Base-by-base conservation (phyloP, 495 filamentous ascomycete genomes). In the Beverwykella pulmonaria region DNA sequence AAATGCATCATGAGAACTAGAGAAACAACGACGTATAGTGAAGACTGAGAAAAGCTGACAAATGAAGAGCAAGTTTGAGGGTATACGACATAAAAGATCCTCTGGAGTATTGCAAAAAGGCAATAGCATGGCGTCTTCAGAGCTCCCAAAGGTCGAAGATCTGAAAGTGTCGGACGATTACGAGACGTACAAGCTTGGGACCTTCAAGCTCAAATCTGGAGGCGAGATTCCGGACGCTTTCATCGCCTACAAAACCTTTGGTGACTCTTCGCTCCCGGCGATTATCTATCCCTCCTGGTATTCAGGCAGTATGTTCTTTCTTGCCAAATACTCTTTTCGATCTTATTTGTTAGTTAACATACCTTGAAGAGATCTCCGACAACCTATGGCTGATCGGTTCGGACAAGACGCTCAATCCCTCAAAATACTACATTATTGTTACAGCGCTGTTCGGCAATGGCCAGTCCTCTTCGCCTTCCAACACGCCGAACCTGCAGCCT, bases 221-320 rank as follows among this genome's bases (percentile, higher is more conserved):
- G 78, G 83, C 59, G 79, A 74, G 44, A 82, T 90, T 27, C 64
- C 75, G 23, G 74, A 86, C 73, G 84, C 88, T 15, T 75, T 82
- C 44, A 81, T 91, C 63, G 87, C 88, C 26, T 91, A 88, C 76
- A 90, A 87, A 74, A 88, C 88, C 10, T 86, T 89, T 68, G 88
- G 88, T 6, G 80, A 87, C 54, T 75, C 83, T 1, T 81, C 75
- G 6, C 79, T 76, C n/a, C 87, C 87, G 20, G 85, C 86, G 1
- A 85, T 91, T 56, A 80, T 91, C 36, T 90, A 91, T 71, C 88
- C 88, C 14, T 83, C 83, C 1, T 91, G 88, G 88, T 91, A 85
- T 65, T 88, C 85, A 14, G 87, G 87, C 61, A 62, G 82, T 86
- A 78, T 7, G 63, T 58, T 26, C 17, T 22, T 39, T 53, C 55